These are phyloP conservation scores for Calophaca sinica DNA, from an alignment of 306 rosid species.

Conservation along the genomic window DNA sequence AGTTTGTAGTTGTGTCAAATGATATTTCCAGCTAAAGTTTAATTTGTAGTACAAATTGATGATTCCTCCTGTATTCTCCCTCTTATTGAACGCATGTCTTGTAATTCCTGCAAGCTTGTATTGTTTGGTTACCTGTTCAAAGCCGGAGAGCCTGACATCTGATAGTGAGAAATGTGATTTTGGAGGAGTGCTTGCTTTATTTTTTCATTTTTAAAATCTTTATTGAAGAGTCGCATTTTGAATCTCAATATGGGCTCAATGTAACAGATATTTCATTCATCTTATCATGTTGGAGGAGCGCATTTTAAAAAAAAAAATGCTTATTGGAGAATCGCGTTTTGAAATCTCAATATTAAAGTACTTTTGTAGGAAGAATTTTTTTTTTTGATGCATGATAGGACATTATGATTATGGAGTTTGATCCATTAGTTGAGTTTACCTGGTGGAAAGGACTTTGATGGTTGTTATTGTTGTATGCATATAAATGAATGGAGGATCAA, in stretches of 20 bases:
- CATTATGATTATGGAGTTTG: not conserved
- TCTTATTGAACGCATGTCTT: not conserved
- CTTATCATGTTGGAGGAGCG: not conserved
- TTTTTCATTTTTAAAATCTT: not conserved
- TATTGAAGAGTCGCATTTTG: conserved; percentile 31
- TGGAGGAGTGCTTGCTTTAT: not conserved
- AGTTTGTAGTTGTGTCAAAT: not conserved
- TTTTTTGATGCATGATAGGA: not conserved
- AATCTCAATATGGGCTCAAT: not conserved
- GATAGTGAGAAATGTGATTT: conserved; percentile 22
- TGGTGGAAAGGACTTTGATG: not conserved
- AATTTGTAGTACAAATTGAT: not conserved
- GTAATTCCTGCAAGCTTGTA: conserved; percentile 17
- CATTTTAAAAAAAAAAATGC: not conserved
- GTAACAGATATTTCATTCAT: not conserved
- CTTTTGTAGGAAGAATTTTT: conserved; percentile 6
- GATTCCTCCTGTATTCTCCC: conserved; percentile 15
- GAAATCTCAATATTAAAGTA: not conserved
- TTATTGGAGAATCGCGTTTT: not conserved
- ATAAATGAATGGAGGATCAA: conserved; percentile 17
- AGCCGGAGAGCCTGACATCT: conserved; percentile 16
- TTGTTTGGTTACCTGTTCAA: conserved; percentile 27
- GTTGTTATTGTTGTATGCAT: not conserved
- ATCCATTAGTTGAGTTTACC: not conserved
- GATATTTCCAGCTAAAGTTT: conserved; percentile 7